Conservation (phyloP, 805 yeast species). For the Kodamaea jinghongensis region DNA sequence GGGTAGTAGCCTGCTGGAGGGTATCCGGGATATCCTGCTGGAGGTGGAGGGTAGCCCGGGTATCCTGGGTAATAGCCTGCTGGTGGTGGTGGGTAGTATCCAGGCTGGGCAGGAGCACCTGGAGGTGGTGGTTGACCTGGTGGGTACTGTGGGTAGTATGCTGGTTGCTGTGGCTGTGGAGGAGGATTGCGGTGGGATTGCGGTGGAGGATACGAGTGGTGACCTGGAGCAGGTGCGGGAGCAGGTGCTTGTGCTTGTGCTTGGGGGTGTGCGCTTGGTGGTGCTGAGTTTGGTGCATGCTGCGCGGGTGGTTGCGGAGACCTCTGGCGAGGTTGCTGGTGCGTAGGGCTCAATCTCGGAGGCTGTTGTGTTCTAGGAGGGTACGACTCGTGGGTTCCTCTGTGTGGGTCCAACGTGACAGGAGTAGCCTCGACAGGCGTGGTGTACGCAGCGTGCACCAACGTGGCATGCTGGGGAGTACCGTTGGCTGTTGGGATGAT, state of each 20-base stretch:
- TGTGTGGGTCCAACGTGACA: too few relatives aligned
- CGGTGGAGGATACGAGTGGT: background rate
- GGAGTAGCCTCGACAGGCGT: too few relatives aligned
- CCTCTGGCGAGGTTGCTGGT: background rate
- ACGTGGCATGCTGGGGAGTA: too few relatives aligned
- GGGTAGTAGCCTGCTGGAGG: conserved; percentile 12
- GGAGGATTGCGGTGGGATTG: background rate
- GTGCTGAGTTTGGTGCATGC: too few relatives aligned
- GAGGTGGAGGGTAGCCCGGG: conserved; percentile 16
- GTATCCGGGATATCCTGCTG: conserved; percentile 10
- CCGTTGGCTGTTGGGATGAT: too few relatives aligned
- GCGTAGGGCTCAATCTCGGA: too few relatives aligned
- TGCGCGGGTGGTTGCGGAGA: background rate
- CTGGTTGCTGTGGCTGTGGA: conserved; percentile 3
- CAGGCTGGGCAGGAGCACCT: conserved; percentile 7
- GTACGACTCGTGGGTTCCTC: background rate
- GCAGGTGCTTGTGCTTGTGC: conserved; percentile 1
- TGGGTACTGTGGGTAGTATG: conserved; percentile 2
- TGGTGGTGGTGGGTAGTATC: conserved; percentile 13
- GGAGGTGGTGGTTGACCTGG: conserved; percentile 2
- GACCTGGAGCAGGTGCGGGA: background rate
- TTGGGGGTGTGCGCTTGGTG: too few relatives aligned
- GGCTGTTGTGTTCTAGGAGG: background rate
- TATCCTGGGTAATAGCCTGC: conserved; percentile 14
- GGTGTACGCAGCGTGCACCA: too few relatives aligned